Conservation (phyloP, 2,329 filamentous ascomycete genomes). For the Scolecobasidium constrictum region DNA sequence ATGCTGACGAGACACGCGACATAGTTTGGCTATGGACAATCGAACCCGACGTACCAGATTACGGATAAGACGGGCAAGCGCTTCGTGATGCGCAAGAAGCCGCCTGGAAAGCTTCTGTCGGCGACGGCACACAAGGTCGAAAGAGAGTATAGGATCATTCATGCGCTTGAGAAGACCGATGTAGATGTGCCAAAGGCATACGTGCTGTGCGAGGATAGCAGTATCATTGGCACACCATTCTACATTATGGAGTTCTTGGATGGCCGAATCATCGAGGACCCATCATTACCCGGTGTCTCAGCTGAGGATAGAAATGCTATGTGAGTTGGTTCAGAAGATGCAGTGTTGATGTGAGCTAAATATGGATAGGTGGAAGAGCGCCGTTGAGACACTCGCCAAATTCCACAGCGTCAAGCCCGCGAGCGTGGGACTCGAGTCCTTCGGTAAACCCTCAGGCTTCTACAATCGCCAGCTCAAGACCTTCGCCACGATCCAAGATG, state of each 20-base stretch:
- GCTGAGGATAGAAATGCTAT: slow-evolving; percentile 61
- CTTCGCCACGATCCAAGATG: slow-evolving; percentile 65
- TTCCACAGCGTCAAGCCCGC: slow-evolving; percentile 66
- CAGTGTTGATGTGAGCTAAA: neutral
- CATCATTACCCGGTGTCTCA: slow-evolving; percentile 62
- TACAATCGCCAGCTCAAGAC: slow-evolving; percentile 80
- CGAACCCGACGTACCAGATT: slow-evolving; percentile 92
- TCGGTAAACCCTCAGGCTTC: slow-evolving; percentile 66
- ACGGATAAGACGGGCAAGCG: slow-evolving; percentile 57
- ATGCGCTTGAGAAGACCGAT: slow-evolving; percentile 66
- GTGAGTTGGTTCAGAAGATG: slow-evolving; percentile 27
- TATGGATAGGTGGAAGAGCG: slow-evolving; percentile 60
- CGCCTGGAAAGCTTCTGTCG: slow-evolving; percentile 84
- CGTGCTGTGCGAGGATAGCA: slow-evolving; percentile 73
- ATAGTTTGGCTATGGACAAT: slow-evolving; percentile 94
- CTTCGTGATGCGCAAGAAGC: slow-evolving; percentile 95
- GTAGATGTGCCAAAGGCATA: slow-evolving; percentile 79
- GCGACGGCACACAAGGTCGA: slow-evolving; percentile 95
- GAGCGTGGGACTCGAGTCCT: slow-evolving; percentile 57
- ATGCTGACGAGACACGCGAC: neutral
- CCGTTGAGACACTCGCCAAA: slow-evolving; percentile 70
- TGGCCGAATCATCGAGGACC: slow-evolving; percentile 87
- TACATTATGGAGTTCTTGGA: slow-evolving; percentile 97
- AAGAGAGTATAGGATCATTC: slow-evolving; percentile 84
- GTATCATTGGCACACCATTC: slow-evolving; percentile 78